These are phyloP conservation scores for Choiromyces venosus DNA, from an alignment of 495 filamentous ascomycete species.

Conservation along the genomic window DNA sequence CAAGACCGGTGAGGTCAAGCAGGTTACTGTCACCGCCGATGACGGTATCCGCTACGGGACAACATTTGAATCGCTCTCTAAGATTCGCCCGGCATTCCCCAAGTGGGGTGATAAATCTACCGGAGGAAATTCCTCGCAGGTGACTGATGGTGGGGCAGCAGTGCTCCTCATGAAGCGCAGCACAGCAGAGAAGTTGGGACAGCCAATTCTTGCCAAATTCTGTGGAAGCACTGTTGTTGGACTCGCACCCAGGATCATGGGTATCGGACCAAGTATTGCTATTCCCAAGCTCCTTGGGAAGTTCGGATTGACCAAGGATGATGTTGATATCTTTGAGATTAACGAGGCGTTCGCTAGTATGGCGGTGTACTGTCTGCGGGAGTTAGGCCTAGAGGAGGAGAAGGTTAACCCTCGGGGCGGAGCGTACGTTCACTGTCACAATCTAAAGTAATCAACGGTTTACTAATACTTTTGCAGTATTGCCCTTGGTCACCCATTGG, in stretches of 20 bases:
- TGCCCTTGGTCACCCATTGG: conserved; percentile 77
- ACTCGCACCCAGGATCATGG: conserved; percentile 89
- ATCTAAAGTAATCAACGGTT: neutral
- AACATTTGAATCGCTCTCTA: conserved; percentile 69
- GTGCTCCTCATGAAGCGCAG: conserved; percentile 91
- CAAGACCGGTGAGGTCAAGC: conserved; percentile 68
- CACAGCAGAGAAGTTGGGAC: conserved; percentile 75
- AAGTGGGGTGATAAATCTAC: conserved; percentile 82
- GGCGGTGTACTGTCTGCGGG: conserved; percentile 86
- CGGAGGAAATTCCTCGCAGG: conserved; percentile 92
- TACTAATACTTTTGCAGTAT: conserved; percentile 45
- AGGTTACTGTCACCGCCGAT: conserved; percentile 73
- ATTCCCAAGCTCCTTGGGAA: conserved; percentile 89
- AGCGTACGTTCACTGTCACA: conserved; percentile 44
- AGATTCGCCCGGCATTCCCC: conserved; percentile 88
- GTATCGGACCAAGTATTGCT: conserved; percentile 86
- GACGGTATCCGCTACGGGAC: conserved; percentile 88
- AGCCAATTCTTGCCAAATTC: conserved; percentile 92
- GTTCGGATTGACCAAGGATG: conserved; percentile 69
- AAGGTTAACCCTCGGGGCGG: conserved; percentile 89
- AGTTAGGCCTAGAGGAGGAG: conserved; percentile 65
- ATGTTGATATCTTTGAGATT: conserved; percentile 85
- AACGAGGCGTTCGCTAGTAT: conserved; percentile 98
- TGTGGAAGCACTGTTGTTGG: conserved; percentile 86
- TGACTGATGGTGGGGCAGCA: conserved; percentile 91